Evolutionary conservation across 768 basidiomycete genomes (phyloP), one percentile per base, ranked within the genome.

Genomic region (Cyclocybe cylindracea): DNA sequence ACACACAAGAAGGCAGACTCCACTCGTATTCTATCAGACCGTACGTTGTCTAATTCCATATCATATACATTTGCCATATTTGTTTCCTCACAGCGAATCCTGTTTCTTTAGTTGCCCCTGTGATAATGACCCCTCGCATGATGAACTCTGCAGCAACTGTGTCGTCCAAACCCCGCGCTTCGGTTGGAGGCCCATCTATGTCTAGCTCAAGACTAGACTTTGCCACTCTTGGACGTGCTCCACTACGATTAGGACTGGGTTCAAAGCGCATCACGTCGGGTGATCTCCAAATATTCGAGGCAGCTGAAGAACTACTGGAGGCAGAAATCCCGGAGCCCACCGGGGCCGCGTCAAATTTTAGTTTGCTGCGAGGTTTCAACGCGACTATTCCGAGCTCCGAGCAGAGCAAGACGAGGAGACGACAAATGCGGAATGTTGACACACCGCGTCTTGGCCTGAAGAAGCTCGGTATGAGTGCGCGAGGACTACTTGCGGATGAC

Each of bases 351-450:
- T 78, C 80, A 11, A 81, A 84, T 61, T 85, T 94, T 45, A 91
- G 90, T 61, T 76, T 98, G 33, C 72, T 97, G 38, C 84, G 88
- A 40, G 96, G 96, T 0, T 98, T 98, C 70, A 89, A 91, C 62
- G 96, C 96, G 13, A 98, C 96, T 2, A 89, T 97, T 39, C 96
- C 96, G 10, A 90, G 89, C 63, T 83, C 94, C 36, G 89, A 93
- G 59, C 80, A 85, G 64, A 79, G 91, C 48, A 86, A 89, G 55
- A 76, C 83, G 10, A 76, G 94, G 53, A 70, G 94, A 56, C 71
- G 93, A 51, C 86, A 91, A 66, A 83, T 89, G 69, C 78, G 94
- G 52, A 89, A 85, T 59, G 82, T 91, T 10, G 88, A 92, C 3
- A 80, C 85, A 10, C 87, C 85, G 29, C 79, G 78, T 59, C 72